Percentiles rank a stretch among this genome's conserved stretches.
phyloP scores from a whole-genome alignment of 108 stramenopile genomes.

The Cylindrotheca closterium region DNA sequence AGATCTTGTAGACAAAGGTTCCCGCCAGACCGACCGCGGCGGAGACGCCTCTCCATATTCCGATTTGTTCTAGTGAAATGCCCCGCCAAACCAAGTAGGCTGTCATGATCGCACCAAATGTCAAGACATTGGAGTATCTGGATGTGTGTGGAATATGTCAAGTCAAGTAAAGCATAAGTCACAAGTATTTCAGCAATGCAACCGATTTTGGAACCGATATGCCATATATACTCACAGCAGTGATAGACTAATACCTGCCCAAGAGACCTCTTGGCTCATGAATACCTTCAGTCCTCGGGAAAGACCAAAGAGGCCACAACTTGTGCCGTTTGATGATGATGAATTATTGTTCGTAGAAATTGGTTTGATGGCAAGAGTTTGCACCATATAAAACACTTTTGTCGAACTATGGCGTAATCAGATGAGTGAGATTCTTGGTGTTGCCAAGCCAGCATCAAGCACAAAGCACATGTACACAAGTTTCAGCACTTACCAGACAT shows the following conservation, averaged over 20 bases:
- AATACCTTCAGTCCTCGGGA: constrained; percentile 33
- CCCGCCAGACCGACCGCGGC: constrained; percentile 58
- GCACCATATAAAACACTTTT: constrained; percentile 25
- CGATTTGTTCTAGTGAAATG: constrained; percentile 44
- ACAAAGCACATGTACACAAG: no score
- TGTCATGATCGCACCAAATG: constrained; percentile 68
- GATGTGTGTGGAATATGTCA: no score
- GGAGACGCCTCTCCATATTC: constrained; percentile 55
- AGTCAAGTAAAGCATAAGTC: no score
- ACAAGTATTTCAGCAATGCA: no score
- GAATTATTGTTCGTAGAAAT: neutral
- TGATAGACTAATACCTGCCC: constrained; percentile 50
- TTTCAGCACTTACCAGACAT: constrained; percentile 26
- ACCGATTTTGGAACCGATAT: no score
- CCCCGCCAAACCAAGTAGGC: constrained; percentile 59
- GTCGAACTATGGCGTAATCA: constrained; percentile 5
- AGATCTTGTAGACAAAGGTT: constrained; percentile 53
- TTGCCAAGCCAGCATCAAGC: no score
- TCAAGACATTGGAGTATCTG: constrained; percentile 54
- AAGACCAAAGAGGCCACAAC: constrained; percentile 7
- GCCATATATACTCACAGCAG: constrained; percentile 45
- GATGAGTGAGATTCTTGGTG: no score
- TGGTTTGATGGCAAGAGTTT: constrained; percentile 10
- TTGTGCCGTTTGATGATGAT: neutral
- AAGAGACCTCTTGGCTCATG: constrained; percentile 34